These are phyloP conservation scores for Salix arbutifolia DNA, from an alignment of 345 rosid species.

Conservation along the genomic window DNA sequence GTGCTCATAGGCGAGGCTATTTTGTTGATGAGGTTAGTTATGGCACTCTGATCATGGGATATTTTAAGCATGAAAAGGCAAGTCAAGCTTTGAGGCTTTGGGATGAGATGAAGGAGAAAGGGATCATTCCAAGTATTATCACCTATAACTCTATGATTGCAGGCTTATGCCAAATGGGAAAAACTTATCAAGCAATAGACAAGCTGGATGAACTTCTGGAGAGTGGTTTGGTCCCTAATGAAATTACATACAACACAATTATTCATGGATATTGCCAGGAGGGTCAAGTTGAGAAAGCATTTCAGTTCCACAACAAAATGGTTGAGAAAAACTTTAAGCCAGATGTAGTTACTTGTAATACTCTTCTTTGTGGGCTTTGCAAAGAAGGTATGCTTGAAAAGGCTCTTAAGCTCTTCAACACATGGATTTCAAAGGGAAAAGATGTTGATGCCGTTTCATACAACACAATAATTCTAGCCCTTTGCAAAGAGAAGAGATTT, in stretches of 20 bases:
- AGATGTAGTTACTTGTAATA: constrained; percentile 53
- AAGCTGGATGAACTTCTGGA: constrained; percentile 63
- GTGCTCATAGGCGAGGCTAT: constrained; percentile 61
- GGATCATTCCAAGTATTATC: constrained; percentile 53
- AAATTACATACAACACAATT: constrained; percentile 61
- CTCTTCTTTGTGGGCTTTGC: constrained; percentile 78
- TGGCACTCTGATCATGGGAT: constrained; percentile 68
- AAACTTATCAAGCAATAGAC: constrained; percentile 59
- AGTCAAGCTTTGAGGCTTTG: constrained; percentile 58
- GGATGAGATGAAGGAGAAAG: constrained; percentile 76
- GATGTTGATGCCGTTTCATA: constrained; percentile 58
- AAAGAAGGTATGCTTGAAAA: constrained; percentile 67
- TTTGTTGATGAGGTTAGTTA: constrained; percentile 72
- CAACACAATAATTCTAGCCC: constrained; percentile 69
- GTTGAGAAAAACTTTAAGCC: constrained; percentile 71
- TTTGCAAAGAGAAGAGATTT: constrained; percentile 61
- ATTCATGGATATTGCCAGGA: constrained; percentile 70
- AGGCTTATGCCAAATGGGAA: constrained; percentile 63
- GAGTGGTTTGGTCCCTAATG: constrained; percentile 60
- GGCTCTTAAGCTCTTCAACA: constrained; percentile 70
- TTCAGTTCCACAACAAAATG: constrained; percentile 69
- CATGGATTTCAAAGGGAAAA: constrained; percentile 57
- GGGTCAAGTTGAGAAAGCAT: constrained; percentile 69
- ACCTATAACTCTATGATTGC: constrained; percentile 66
- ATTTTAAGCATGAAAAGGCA: constrained; percentile 46